Evolutionary conservation across 352 stramenopile species (phyloP), one percentile per base, ranked within the genome.

Genomic region (Saprolegnia parasitica): DNA sequence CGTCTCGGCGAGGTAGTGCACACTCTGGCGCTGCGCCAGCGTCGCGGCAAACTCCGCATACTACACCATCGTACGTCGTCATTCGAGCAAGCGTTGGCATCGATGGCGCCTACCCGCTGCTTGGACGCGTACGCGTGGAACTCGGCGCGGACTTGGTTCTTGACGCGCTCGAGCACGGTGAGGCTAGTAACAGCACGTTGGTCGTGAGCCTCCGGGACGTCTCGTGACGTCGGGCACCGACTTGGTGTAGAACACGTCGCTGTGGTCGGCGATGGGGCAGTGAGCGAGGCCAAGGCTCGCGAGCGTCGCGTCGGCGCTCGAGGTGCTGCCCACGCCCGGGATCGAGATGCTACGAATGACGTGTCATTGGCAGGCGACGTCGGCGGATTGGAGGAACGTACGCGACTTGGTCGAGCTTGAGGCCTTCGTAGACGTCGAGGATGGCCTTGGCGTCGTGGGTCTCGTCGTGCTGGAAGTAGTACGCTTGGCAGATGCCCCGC

Each of bases 381-480:
- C 20, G 6, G 20, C 16, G 4, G 1, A 35, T 2, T 35, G 5
- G 29, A 35, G 29, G 29, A 5, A 35, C n/a, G 20, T 42, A 18
- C n/a, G 21, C 47, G 60, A 57, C 23, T 29, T 57, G 60, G 26
- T 52, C 60, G 52, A 35, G 35, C 32, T 67, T 67, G 42, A 42
- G 21, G n/a, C 35, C 35, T 61, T 67, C 60, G 29, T 67, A 67
- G 21, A 42, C 60, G 39, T 67, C 60, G 20, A 67, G 42, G 29
- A 67, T 35, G 5, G 42, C 39, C 47, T 67, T 67, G 47, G 60
- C 60, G 35, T 40, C 24, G 24, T 26, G 52, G 16, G 23, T 29
- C 16, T 16, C 35, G 29, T 67, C 60, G 6, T 67, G 60, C 20
- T 67, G 60, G 60, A 67, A 67, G 42, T 67, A 67, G 47, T 58